A percentile compares a stretch with the other conserved stretches of the same genome.
phyloP scores from a whole-genome alignment of 306 rosid genomes.

The Hippophae tibetana region DNA sequence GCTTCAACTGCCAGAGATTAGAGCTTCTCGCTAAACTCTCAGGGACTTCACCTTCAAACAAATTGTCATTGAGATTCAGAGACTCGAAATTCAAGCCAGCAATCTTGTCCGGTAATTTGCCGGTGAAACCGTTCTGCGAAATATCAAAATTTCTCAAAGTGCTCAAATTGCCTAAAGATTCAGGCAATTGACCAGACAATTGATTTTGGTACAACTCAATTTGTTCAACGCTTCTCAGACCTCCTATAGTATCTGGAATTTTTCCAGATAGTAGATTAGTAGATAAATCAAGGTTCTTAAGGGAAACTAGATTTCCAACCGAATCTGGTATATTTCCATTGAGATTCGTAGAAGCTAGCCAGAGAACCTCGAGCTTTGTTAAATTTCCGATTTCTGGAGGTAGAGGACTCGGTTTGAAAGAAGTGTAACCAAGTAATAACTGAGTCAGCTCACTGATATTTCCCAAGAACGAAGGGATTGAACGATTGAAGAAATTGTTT shows the following conservation, averaged over 20 bases:
- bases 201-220: slow-evolving; percentile 40
- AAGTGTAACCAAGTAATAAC: slow-evolving; percentile 33
- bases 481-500: slow-evolving; percentile 41
- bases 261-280: slow-evolving; percentile 39
- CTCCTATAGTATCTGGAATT: slow-evolving; percentile 49
- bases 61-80: slow-evolving; percentile 54
- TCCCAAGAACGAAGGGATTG: slow-evolving; percentile 52
- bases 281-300: slow-evolving; percentile 57
- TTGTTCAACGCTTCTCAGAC: slow-evolving; percentile 26
- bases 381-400: slow-evolving; percentile 68
- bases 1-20: slow-evolving; percentile 26
- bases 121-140: slow-evolving; percentile 61
- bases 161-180: slow-evolving; percentile 42
- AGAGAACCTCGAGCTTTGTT: slow-evolving; percentile 34
- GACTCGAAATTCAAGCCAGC: slow-evolving; percentile 29
- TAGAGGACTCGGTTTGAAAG: slow-evolving; percentile 28
- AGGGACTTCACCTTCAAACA: slow-evolving; percentile 55
- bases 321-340: slow-evolving; percentile 50
- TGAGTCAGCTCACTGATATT: slow-evolving; percentile 47
- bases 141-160: slow-evolving; percentile 38
- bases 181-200: slow-evolving; percentile 60
- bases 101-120: slow-evolving; percentile 34
- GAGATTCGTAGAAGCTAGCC: slow-evolving; percentile 22
- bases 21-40: slow-evolving; percentile 38
- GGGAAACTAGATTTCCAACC: slow-evolving; percentile 46